These are phyloP conservation scores for Pneumocystis carinii DNA, from an alignment of 1,139 yeast genomes.

Conservation along the genomic window DNA sequence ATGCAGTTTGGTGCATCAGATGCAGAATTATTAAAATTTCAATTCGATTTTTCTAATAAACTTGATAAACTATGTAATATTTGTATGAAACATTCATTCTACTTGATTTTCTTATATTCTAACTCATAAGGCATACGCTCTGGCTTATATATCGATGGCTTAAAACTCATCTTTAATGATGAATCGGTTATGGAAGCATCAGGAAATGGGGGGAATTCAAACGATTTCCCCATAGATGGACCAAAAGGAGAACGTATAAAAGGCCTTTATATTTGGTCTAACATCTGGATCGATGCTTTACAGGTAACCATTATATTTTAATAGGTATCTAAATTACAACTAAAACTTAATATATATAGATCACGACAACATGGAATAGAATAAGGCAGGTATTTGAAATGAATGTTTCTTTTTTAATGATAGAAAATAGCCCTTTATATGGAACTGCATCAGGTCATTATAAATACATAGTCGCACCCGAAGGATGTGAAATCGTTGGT, in stretches of 20 bases:
- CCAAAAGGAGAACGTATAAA: constrained; percentile 42
- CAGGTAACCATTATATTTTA: constrained; percentile 8
- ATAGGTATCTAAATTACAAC: neutral
- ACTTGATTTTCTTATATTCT: constrained; percentile 23
- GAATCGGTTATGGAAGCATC: constrained; percentile 40
- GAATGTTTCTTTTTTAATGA: neutral
- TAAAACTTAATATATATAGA: neutral
- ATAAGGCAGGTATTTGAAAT: neutral
- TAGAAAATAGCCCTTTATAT: neutral
- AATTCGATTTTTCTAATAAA: neutral
- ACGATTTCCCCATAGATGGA: constrained; percentile 37
- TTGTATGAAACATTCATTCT: constrained; percentile 14
- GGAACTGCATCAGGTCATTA: neutral
- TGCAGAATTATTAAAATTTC: neutral
- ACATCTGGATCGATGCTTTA: constrained; percentile 70
- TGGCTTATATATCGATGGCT: constrained; percentile 71
- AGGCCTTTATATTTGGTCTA: constrained; percentile 53
- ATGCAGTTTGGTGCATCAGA: neutral
- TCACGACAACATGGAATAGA: constrained; percentile 1
- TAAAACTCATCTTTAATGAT: constrained; percentile 28
- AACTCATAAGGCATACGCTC: constrained; percentile 43
- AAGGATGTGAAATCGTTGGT: neutral
- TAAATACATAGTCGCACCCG: neutral
- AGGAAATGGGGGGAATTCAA: constrained; percentile 39
- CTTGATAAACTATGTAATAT: neutral